Conservation (phyloP, 2,329 filamentous ascomycete genomes). For the Epichloe brachyelytri region DNA sequence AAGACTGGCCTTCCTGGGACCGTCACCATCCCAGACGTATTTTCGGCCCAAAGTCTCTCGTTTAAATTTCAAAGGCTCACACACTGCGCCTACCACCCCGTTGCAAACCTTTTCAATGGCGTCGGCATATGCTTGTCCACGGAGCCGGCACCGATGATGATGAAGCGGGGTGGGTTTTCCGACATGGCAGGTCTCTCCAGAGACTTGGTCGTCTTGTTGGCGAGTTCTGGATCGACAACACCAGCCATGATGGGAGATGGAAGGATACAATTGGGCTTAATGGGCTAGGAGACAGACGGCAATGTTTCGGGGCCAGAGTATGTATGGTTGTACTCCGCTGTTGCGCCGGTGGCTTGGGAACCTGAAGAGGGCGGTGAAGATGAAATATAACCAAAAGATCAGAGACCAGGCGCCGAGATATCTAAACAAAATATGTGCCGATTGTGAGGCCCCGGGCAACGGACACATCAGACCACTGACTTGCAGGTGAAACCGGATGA, state of each 20-base stretch:
- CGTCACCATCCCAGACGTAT: constrained; percentile 55
- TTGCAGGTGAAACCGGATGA: too few relatives aligned
- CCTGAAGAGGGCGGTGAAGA: too few relatives aligned
- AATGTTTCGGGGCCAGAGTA: too few relatives aligned
- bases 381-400: neutral
- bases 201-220: constrained; percentile 12
- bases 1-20: constrained; percentile 50
- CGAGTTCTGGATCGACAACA: constrained; percentile 13
- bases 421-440: neutral
- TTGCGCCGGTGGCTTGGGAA: too few relatives aligned
- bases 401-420: too few relatives aligned
- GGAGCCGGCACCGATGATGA: constrained; percentile 77
- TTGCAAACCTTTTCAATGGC: constrained; percentile 52
- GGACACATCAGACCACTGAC: too few relatives aligned
- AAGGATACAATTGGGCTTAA: neutral
- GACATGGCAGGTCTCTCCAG: constrained; percentile 33
- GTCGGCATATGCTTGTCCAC: constrained; percentile 61
- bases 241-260: constrained; percentile 9
- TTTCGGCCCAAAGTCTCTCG: constrained; percentile 54
- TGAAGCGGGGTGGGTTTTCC: constrained; percentile 46
- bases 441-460: neutral
- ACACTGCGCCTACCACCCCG: constrained; percentile 62
- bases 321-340: too few relatives aligned
- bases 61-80: constrained; percentile 71
- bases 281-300: too few relatives aligned